Evolutionary conservation across 345 rosid species (phyloP).

Genomic region (Boechera stricta): DNA sequence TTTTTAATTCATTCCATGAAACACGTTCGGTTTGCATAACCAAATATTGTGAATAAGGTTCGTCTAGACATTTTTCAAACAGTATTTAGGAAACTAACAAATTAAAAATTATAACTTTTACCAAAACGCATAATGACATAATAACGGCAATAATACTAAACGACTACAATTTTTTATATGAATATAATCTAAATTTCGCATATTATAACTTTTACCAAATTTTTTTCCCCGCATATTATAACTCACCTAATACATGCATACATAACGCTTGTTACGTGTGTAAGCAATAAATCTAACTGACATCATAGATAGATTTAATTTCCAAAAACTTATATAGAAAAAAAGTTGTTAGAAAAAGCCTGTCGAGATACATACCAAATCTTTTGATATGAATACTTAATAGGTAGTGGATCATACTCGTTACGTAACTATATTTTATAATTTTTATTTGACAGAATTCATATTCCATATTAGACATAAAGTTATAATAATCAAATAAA

Average conservation of each 20-base stretch:
- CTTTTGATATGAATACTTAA: constrained; percentile 21
- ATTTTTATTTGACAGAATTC: neutral
- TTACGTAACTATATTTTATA: constrained; percentile 28
- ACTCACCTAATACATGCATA: neutral
- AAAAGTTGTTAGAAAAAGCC: constrained; percentile 18
- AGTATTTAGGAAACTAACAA: neutral
- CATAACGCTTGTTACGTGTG: constrained; percentile 14
- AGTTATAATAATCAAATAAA: neutral
- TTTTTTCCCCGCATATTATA: neutral
- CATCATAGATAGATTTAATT: constrained; percentile 17
- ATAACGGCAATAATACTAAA: neutral
- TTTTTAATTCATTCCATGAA: neutral
- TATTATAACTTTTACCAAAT: neutral
- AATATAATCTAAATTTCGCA: neutral
- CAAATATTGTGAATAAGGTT: neutral
- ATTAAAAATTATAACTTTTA: neutral
- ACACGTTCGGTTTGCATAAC: neutral
- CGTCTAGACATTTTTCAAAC: neutral
- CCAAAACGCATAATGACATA: neutral
- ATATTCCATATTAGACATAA: constrained; percentile 4
- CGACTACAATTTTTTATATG: neutral
- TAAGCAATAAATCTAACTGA: constrained; percentile 11
- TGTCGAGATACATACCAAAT: constrained; percentile 34
- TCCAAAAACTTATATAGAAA: neutral
- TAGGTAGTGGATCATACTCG: constrained; percentile 35